Evolutionary conservation across 2,329 filamentous ascomycete species (phyloP), one percentile per base, ranked within the genome.

Genomic region (Nigrospora osmanthi): DNA sequence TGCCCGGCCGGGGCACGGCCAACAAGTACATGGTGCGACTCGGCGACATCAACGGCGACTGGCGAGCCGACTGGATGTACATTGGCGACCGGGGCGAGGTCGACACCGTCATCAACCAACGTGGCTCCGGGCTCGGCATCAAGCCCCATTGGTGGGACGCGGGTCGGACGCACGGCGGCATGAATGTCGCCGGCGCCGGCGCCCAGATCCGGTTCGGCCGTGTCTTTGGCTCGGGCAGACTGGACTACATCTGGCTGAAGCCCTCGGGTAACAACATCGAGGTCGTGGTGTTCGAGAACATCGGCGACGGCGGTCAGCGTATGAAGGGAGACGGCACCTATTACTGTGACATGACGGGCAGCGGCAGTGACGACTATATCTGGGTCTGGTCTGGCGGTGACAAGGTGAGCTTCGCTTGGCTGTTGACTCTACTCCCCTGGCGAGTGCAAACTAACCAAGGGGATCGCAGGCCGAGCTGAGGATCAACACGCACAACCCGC

Each of bases 61-160:
- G 23, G 17, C 40, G 40, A 11, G 23, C 40, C 33, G 40, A 42
- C 40, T 42, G 40, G 40, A 42, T 42, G 40, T 42, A 42, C n/a
- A 42, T 42, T 23, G 40, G 40, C 15, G 40, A 42, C 19, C 40
- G 30, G 33, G 40, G 40, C 40, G 32, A 42, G 19, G 19, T 42
- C 14, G 40, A 42, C 13, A 42, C 33, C 14, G 35, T 23, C 32
- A 42, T 42, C 33, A 42, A 42, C 40, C 40, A 42, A 33, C 40
- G 40, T 13, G 40, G 40, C 4, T 36, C 9, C 32, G 40, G 40
- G 13, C 16, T n/a, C 13, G 40, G 40, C 32, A 42, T 42, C 33
- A 15, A 28, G 4, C 40, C 40, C 2, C 12, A 42, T 33, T 42
- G 40, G 40, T 32, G 19, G 7, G 35, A 32, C 2, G 16, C 33